These are phyloP conservation scores for Populus trichocarpa DNA, from an alignment of 441 rosid species.

Conservation along the genomic window DNA sequence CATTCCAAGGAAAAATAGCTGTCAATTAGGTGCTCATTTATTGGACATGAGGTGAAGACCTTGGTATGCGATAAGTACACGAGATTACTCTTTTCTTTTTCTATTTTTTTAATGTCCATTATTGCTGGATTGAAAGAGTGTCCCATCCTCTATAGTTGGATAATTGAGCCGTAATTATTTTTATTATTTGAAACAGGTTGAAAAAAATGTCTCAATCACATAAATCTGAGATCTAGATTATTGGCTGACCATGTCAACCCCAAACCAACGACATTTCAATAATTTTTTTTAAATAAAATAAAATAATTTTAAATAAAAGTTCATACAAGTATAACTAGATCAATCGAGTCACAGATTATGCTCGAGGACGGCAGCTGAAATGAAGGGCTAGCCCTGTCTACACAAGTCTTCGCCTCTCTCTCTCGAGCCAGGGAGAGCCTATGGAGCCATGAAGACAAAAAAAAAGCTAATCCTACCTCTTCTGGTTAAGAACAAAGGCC, in stretches of 20 bases:
- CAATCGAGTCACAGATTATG: too few relatives aligned
- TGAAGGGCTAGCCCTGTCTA: neutral
- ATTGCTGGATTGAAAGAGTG: neutral
- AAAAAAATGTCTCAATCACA: too few relatives aligned
- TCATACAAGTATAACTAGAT: too few relatives aligned
- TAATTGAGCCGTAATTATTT: neutral
- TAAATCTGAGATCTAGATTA: too few relatives aligned
- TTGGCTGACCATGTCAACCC: too few relatives aligned
- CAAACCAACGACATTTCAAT: too few relatives aligned
- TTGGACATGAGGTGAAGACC: neutral
- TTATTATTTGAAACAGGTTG: too few relatives aligned
- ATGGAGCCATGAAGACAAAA: neutral
- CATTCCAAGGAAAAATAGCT: too few relatives aligned
- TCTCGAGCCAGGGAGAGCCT: neutral
- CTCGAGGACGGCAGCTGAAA: neutral
- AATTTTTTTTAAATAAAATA: too few relatives aligned
- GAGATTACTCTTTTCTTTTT: too few relatives aligned
- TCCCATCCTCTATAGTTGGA: neutral
- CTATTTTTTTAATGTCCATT: neutral
- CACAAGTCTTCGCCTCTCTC: neutral
- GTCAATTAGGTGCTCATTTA: neutral
- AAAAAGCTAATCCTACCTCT: neutral
- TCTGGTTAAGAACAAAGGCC: neutral
- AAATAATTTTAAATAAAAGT: too few relatives aligned
- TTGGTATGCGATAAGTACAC: neutral